phyloP scores from a whole-genome alignment of 2,329 filamentous ascomycete genomes.

The Immersiporthe knoxdaviesiana region DNA sequence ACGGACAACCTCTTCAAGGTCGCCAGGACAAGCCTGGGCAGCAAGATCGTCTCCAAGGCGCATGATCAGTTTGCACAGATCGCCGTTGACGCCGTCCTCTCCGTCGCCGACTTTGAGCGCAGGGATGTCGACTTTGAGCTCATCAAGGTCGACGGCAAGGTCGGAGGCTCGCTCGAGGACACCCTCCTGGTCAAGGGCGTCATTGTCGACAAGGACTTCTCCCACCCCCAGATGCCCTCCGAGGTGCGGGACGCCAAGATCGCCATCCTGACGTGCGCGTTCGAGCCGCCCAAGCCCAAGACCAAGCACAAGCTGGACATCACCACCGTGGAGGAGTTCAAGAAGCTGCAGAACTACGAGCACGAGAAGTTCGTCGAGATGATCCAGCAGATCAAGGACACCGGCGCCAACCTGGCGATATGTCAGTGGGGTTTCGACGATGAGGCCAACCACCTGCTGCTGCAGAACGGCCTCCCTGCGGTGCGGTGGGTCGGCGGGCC shows the following conservation, averaged over 20 bases:
- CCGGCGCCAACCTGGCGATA: conserved; percentile 94
- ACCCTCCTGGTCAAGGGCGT: conserved; percentile 95
- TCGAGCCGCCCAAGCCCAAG: conserved; percentile 98
- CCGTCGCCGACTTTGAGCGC: conserved; percentile 91
- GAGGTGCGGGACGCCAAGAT: conserved; percentile 96
- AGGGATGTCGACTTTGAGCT: conserved; percentile 98
- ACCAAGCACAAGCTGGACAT: conserved; percentile 99
- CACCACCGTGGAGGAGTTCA: conserved; percentile 95
- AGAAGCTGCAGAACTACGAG: conserved; percentile 95
- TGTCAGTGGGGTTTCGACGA: conserved; percentile 99
- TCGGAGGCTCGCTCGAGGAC: conserved; percentile 91
- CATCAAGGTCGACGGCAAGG: conserved; percentile 99
- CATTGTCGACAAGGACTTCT: conserved; percentile 99
- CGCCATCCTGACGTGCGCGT: conserved; percentile 95
- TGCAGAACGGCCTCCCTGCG: conserved; percentile 94
- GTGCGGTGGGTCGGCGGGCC: conserved; percentile 98
- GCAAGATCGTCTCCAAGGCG: conserved; percentile 98
- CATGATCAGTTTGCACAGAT: conserved; percentile 98
- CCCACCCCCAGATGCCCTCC: conserved; percentile 97
- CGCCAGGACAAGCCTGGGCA: conserved; percentile 91
- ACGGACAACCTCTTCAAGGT: conserved; percentile 91
- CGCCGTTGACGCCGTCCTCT: conserved; percentile 94
- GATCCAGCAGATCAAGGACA: conserved; percentile 98
- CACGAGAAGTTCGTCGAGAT: conserved; percentile 96
- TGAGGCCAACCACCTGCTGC: conserved; percentile 94